phyloP scores from a whole-genome alignment of 2,329 filamentous ascomycete species.

The Xylariaceae sp. region DNA sequence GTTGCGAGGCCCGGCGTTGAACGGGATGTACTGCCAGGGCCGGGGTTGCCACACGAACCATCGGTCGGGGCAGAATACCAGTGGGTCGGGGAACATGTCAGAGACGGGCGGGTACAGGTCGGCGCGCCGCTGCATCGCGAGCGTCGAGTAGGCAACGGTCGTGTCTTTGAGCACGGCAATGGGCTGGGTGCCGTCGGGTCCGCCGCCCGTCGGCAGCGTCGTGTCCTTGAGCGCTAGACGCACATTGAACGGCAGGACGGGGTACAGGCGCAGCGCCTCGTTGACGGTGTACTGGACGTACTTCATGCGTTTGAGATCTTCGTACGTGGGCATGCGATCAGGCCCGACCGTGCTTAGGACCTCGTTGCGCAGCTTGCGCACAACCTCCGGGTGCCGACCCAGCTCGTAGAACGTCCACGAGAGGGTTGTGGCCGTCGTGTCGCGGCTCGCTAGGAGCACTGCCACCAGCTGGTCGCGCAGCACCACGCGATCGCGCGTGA shows the following conservation, averaged over 20 bases:
- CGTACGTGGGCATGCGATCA: constrained; percentile 63
- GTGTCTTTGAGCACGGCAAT: constrained; percentile 64
- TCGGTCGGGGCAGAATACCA: constrained; percentile 60
- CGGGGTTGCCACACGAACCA: constrained; percentile 62
- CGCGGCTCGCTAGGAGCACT: constrained; percentile 77
- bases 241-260: constrained; percentile 74
- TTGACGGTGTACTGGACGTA: constrained; percentile 72
- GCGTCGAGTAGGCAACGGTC: constrained; percentile 60
- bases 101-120: constrained; percentile 56
- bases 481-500: constrained; percentile 67
- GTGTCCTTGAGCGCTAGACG: constrained; percentile 69
- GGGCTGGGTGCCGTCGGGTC: constrained; percentile 57
- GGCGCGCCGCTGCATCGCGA: constrained; percentile 67
- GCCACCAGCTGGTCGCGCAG: constrained; percentile 82
- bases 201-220: constrained; percentile 68
- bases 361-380: constrained; percentile 67
- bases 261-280: constrained; percentile 74
- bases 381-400: constrained; percentile 62
- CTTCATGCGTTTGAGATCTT: constrained; percentile 81
- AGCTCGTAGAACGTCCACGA: constrained; percentile 81
- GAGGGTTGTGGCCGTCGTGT: constrained; percentile 80
- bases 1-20: constrained; percentile 70
- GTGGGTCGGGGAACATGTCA: constrained; percentile 43
- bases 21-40: constrained; percentile 69
- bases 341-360: constrained; percentile 65